phyloP scores from a whole-genome alignment of 805 yeast species.

The Martiniozyma abietophila region DNA sequence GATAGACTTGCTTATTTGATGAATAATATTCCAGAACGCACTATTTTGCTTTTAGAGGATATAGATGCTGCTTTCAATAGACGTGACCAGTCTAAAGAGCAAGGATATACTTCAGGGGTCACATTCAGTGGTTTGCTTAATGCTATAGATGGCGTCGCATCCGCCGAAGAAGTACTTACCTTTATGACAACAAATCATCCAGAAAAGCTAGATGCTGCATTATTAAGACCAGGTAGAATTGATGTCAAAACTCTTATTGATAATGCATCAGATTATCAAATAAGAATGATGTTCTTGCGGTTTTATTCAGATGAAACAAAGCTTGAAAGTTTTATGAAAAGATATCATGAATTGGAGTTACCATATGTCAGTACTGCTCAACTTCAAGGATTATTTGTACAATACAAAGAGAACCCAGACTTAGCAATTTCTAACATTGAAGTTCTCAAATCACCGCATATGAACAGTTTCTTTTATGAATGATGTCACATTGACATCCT shows the following conservation, averaged over 20 bases:
- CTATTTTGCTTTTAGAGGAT: conserved; percentile 80
- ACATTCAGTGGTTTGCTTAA: conserved; percentile 91
- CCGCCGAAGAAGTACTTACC: conserved; percentile 92
- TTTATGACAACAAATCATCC: conserved; percentile 99
- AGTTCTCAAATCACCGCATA: conserved; percentile 29
- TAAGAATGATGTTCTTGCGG: conserved; percentile 73
- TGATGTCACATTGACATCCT: too few relatives aligned
- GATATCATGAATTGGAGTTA: conserved; percentile 37
- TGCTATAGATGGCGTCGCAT: conserved; percentile 94
- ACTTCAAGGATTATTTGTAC: conserved; percentile 89
- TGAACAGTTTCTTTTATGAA: conserved; percentile 27
- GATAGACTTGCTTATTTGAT: conserved; percentile 89
- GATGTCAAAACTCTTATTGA: conserved; percentile 77
- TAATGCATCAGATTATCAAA: conserved; percentile 80
- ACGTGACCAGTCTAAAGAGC: conserved; percentile 65
- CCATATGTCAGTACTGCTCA: conserved; percentile 80
- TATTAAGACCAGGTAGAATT: conserved; percentile 89
- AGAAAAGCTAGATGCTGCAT: conserved; percentile 85
- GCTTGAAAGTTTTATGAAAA: conserved; percentile 42
- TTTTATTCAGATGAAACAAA: conserved; percentile 64
- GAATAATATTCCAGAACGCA: conserved; percentile 92
- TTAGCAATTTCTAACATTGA: conserved; percentile 63
- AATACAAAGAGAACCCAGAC: conserved; percentile 75
- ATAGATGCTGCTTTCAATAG: conserved; percentile 92
- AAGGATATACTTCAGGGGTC: conserved; percentile 79